Evolutionary conservation across 495 filamentous ascomycete species (phyloP), one percentile per base, ranked within the genome.

Genomic region (Xylona heveae): DNA sequence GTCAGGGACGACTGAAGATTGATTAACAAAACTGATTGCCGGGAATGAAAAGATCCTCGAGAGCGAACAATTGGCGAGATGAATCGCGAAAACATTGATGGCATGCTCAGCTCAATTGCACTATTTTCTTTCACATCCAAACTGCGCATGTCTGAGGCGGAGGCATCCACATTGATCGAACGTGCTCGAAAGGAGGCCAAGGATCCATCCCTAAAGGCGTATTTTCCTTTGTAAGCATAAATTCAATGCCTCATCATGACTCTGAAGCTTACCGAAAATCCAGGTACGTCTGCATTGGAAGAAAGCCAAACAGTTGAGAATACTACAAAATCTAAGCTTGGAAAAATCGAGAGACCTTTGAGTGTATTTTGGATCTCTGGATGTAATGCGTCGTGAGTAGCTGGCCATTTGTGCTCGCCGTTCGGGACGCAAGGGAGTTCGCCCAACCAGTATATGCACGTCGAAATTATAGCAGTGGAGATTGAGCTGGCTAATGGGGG

Each of bases 191-290:
- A 53, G 35, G 80, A 90, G 41, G 71, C 75, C 16, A 61, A 62
- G 22, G 66, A 74, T 35, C 59, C 53, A 27, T 57, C 56, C 19
- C 55, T 74, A 39, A 84, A 73, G 57, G 67, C 76, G 35, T 83
- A 83, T 47, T 80, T 81, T 38, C 76, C 74, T 25, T 47, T 81
- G 71, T 81, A 48, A 53, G 74, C 62, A 15, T n/a, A 30, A 34
- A 19, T 32, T 42, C 27, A 29, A 37, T 32, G 31, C 40, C 39
- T 33, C 27, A 34, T 32, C 28, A 31, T 19, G 31, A 13, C 4
- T 3, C 5, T 33, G 31, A 22, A 9, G 13, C 31, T 34, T 15
- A 34, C 31, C 14, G 31, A 19, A 16, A 34, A n/a, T 36, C n/a
- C 39, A 68, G 64, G 19, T 68, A 68, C 26, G 54, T 66, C 17